Base-by-base conservation (phyloP, 495 filamentous ascomycete genomes). In the Penicillium odoratum region DNA sequence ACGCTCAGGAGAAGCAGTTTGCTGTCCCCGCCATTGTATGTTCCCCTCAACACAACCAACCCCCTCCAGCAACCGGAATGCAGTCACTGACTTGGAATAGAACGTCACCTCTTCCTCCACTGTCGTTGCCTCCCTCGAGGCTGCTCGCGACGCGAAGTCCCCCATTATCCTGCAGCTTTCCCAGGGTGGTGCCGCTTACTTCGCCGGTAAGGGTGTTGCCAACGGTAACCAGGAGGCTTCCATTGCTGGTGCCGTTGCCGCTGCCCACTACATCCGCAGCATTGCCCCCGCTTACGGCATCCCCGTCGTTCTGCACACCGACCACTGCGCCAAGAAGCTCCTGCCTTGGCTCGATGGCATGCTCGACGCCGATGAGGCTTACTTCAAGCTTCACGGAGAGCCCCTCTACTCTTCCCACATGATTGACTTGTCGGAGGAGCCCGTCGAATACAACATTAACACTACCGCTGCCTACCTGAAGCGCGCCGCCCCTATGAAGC, bases 261-360 rank as follows among this genome's bases (percentile, higher is more conserved):
- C 82, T 58, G 94, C 95, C 59, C 88, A 96, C 81, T 98, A 90
- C 82, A 90, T 98, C 81, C 90, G 94, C 59, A 78, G 88, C 60
- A 74, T 99, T 68, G 92, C 94, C 36, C 89, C 93, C 28, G 60
- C 82, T 56, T 98, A 98, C 76, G 92, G 86, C 61, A 81, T 98
- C 54, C 94, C 94, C 56, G 94, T 96, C 55, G 78, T 98, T 56
- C 85, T 96, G 54, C 90, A 95, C 85, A 94, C 89, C 65, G 91
- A 96, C 64, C 91, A 95, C 79, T 96, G 91, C 73, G 91, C 91
- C 71, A 92, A 90, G 87, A 94, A 95, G 83, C 86, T 95, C 48
- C 83, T 94, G 15, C 91, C 92, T 44, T 97, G 95, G 94, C 78
- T 98, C 65, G 94, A 98, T 72, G 94, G 94, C 65, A 93, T 98